Base-by-base conservation (phyloP, 176 grass and related monocot species). In the Saccharum spontaneum region DNA sequence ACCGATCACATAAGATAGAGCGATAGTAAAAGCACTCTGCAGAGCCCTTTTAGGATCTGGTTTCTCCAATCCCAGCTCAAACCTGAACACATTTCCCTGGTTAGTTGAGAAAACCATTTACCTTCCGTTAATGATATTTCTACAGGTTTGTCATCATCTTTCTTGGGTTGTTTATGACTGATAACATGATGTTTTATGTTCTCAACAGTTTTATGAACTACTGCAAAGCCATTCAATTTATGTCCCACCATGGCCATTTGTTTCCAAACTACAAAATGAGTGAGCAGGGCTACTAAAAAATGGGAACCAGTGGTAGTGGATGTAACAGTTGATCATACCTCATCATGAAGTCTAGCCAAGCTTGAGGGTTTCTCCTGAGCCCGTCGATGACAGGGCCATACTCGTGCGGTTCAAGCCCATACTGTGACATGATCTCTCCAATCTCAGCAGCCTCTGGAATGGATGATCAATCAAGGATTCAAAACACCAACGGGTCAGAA, bases 311-410 rank as follows among this genome's bases (percentile, higher is more conserved):
- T 59, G 40, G 23, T 12, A 79, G 13, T 30, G 28, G 39, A 45
- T 69, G 30, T 24, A 87, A 71, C 20, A 74, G 70, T 44, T 69
- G 55, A 18, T 77, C 54, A 44, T 92, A 97, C 94, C 87, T 97
- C 94, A 97, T 97, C 94, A 97, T 97, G 86, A 97, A 97, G 55
- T 97, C 90, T 6, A 97, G 86, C 95, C 94, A 97, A 38, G 92
- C 95, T 57, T 97, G 81, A 9, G 92, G 92, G 48, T 94, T 97
- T 83, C 86, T 89, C 26, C 90, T 67, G 57, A 97, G 88, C 22
- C 92, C 86, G n/a, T 88, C 84, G 17, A 92, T 85, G 7, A 97
- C 86, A 20, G 95, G 90, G 57, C 81, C 79, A 78, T 97, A 97
- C 61, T 94, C 90, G 31, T 91, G 83, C 0, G 92, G 95, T 31